Conservation (phyloP, 345 rosid species). For the Syzygium jambos region DNA sequence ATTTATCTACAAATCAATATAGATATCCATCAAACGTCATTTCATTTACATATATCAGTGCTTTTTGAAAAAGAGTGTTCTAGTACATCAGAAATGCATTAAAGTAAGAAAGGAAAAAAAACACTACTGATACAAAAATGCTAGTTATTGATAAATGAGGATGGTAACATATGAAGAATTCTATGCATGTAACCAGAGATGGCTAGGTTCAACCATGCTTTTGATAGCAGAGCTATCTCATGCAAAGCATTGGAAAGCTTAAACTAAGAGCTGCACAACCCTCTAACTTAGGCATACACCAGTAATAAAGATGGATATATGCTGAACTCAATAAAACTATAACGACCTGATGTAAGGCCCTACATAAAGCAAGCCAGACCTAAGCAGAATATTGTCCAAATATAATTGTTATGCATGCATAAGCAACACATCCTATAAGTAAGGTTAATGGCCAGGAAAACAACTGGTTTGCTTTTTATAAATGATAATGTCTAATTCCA, state of each 20-base stretch:
- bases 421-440: not conserved
- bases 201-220: not conserved
- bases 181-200: not conserved
- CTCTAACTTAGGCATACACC: not conserved
- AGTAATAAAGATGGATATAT: not conserved
- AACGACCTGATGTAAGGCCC: not conserved
- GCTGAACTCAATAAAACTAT: not conserved
- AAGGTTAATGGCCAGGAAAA: not conserved
- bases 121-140: not conserved
- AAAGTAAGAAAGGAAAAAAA: not conserved
- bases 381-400: not conserved
- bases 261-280: not conserved
- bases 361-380: not conserved
- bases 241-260: not conserved
- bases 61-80: not conserved
- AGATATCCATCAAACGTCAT: not conserved
- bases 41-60: not conserved
- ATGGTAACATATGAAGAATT: not conserved
- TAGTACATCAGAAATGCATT: not conserved
- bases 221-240: not conserved
- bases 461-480: not conserved
- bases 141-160: not conserved
- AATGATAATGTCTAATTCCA: not conserved
- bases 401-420: not conserved
- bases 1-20: slow-evolving; percentile 47